phyloP scores from a whole-genome alignment of 2,329 filamentous ascomycete genomes.

The Penicillium sp. region DNA sequence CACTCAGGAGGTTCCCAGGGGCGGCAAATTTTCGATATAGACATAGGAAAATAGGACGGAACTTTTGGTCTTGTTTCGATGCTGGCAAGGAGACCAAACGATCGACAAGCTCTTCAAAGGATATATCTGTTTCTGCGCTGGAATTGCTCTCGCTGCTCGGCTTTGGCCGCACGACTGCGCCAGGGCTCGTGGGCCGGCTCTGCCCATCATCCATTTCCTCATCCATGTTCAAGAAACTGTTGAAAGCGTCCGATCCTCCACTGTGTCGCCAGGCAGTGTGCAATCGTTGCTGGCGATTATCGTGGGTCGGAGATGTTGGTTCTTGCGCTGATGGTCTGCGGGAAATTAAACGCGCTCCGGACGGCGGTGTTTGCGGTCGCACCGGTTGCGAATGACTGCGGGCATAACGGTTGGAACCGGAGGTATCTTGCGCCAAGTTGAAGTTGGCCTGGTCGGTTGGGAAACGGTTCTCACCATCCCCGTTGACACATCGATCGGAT shows the following conservation, averaged over 20 bases:
- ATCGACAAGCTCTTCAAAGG: slow-evolving; percentile 73
- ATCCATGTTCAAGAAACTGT: slow-evolving; percentile 45
- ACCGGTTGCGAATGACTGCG: slow-evolving; percentile 50
- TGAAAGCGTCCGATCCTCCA: slow-evolving; percentile 43
- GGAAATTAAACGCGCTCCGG: slow-evolving; percentile 37
- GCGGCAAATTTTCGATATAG: slow-evolving; percentile 91
- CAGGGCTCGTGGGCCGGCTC: slow-evolving; percentile 29
- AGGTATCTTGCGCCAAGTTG: slow-evolving; percentile 35
- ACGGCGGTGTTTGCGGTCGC: slow-evolving; percentile 48
- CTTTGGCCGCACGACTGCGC: slow-evolving; percentile 32
- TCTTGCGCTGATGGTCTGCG: slow-evolving; percentile 32
- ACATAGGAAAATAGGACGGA: slow-evolving; percentile 83
- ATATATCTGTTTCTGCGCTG: slow-evolving; percentile 38
- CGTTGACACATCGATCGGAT: slow-evolving; percentile 38
- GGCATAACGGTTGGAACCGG: slow-evolving; percentile 46
- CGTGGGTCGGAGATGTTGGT: slow-evolving; percentile 32
- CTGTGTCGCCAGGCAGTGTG: slow-evolving; percentile 41
- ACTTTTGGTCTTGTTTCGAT: slow-evolving; percentile 85
- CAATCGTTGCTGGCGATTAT: slow-evolving; percentile 35
- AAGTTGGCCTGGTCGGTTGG: slow-evolving; percentile 35
- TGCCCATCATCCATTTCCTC: slow-evolving; percentile 39
- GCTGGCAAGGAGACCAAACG: slow-evolving; percentile 79
- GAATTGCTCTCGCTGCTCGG: slow-evolving; percentile 33
- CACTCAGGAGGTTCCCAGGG: slow-evolving; percentile 72
- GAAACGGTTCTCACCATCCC: slow-evolving; percentile 34